Evolutionary conservation across 371 early-diverging fungal species (phyloP).

Genomic region (Mycotypha africana): DNA sequence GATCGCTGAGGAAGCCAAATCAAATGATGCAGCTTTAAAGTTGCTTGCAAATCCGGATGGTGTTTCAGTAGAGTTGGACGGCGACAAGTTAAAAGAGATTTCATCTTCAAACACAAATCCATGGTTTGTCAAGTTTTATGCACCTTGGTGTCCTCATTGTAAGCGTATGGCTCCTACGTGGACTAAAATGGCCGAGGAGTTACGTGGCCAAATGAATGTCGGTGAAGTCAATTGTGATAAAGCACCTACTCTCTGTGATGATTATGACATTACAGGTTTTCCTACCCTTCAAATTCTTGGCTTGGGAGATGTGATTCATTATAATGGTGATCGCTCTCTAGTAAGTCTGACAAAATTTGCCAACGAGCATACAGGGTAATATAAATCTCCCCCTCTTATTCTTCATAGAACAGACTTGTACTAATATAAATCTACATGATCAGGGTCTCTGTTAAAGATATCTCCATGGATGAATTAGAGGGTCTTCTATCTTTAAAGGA

Average conservation of each 20-base stretch:
- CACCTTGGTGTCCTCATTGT: conserved; percentile 90
- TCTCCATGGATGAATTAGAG: conserved; percentile 14
- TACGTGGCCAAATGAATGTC: conserved; percentile 70
- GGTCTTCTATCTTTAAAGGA: conserved; percentile 15
- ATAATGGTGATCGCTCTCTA: conserved; percentile 46
- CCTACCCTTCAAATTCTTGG: conserved; percentile 75
- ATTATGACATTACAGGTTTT: conserved; percentile 66
- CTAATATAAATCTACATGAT: too few relatives aligned
- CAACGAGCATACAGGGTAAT: conserved; percentile 24
- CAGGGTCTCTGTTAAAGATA: conserved; percentile 25
- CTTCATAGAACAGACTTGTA: background rate
- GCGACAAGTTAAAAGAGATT: conserved; percentile 10
- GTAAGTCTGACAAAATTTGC: conserved; percentile 48
- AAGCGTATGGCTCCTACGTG: conserved; percentile 75
- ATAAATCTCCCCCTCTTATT: background rate
- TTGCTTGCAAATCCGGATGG: conserved; percentile 27
- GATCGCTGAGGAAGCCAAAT: background rate
- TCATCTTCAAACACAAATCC: conserved; percentile 20
- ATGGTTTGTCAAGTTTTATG: conserved; percentile 79
- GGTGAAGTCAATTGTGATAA: conserved; percentile 81
- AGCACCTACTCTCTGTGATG: conserved; percentile 46
- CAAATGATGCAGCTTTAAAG: background rate
- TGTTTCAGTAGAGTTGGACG: conserved; percentile 23
- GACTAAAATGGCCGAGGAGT: conserved; percentile 57
- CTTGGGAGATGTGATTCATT: conserved; percentile 1